Percentiles rank a stretch among this genome's conserved stretches.
Evolutionary conservation across 306 rosid species (phyloP).

Genomic region (Dalbergia cultrata): DNA sequence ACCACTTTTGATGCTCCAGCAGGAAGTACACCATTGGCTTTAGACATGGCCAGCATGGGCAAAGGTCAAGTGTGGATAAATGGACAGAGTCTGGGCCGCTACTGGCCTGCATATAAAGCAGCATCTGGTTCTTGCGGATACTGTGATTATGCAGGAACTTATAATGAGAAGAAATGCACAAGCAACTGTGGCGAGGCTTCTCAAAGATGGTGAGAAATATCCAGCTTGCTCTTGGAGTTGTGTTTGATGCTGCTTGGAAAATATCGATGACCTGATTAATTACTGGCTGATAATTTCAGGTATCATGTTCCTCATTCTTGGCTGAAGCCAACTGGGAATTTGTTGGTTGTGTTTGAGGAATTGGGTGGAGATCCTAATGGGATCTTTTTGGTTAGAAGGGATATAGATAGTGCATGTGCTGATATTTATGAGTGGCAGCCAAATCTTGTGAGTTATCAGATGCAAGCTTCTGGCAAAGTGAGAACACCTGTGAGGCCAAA

Average conservation of each 20-base stretch:
- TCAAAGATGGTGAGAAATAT: slow-evolving; percentile 85
- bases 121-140: slow-evolving; percentile 81
- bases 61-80: slow-evolving; percentile 97
- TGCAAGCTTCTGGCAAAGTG: slow-evolving; percentile 88
- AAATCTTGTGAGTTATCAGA: slow-evolving; percentile 74
- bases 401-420: slow-evolving; percentile 82
- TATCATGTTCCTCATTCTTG: slow-evolving; percentile 95
- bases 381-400: slow-evolving; percentile 83
- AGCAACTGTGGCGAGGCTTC: slow-evolving; percentile 90
- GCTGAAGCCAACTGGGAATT: slow-evolving; percentile 88
- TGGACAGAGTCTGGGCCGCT: slow-evolving; percentile 81
- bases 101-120: slow-evolving; percentile 99
- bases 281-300: slow-evolving; percentile 63
- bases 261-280: slow-evolving; percentile 29
- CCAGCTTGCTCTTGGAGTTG: slow-evolving; percentile 5
- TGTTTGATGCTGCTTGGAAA: slow-evolving; percentile 23
- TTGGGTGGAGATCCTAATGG: slow-evolving; percentile 94
- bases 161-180: slow-evolving; percentile 73
- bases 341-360: slow-evolving; percentile 92
- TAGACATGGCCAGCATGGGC: slow-evolving; percentile 96
- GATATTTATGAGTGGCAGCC: slow-evolving; percentile 98
- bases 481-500: slow-evolving; percentile 76
- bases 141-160: slow-evolving; percentile 86
- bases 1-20: slow-evolving; percentile 87
- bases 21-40: slow-evolving; percentile 86